Conservation (phyloP, 1,284 basidiomycete genomes). For the Rhodotorula sp. region DNA sequence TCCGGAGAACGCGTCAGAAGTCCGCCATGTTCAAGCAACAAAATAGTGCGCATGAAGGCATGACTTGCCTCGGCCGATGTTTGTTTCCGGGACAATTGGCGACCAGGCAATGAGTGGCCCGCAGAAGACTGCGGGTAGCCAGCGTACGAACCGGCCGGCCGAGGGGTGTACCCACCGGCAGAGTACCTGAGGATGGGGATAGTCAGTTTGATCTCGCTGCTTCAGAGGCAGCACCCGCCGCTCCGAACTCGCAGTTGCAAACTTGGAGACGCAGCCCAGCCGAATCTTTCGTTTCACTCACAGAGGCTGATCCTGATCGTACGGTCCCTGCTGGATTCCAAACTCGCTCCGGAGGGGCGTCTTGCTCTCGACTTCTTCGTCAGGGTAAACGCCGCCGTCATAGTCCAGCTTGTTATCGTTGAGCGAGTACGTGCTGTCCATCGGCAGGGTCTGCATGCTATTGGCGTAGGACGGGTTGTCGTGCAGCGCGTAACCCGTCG, state of each 20-base stretch:
- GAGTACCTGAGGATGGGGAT: not conserved
- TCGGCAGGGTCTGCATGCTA: conserved; percentile 23
- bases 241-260: not conserved
- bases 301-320: conserved; percentile 30
- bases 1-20: not conserved
- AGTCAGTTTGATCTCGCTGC: not conserved
- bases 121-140: not conserved
- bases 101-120: not conserved
- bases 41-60: not conserved
- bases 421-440: conserved; percentile 29
- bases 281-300: not conserved
- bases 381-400: conserved; percentile 14
- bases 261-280: too few species aligned
- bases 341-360: conserved; percentile 27
- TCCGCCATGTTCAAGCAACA: too few species aligned
- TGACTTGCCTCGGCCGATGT: conserved; percentile 30
- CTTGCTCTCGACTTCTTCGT: conserved; percentile 28
- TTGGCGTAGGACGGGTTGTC: conserved; percentile 14
- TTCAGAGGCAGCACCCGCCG: not conserved
- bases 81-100: conserved; percentile 19
- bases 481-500: conserved; percentile 17
- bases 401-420: not conserved
- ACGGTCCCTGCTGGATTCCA: not conserved
- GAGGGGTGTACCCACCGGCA: conserved; percentile 18
- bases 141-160: conserved; percentile 14